Percentiles rank a stretch among this genome's conserved stretches.
Conservation (phyloP, 2,329 filamentous ascomycete genomes). For the Aureobasidium leucospermi region DNA sequence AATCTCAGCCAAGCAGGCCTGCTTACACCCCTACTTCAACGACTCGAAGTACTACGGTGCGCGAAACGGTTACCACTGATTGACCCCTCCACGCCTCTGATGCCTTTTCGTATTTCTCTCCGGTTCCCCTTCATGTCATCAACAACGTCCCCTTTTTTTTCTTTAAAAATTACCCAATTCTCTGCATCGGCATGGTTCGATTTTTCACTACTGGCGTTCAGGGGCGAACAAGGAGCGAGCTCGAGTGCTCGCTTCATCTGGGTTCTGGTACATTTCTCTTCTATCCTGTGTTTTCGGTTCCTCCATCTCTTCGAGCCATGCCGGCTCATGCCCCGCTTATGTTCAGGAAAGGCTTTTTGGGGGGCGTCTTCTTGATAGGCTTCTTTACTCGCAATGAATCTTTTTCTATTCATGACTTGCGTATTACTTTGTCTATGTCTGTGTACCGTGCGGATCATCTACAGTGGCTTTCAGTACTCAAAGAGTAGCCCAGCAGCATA, state of each 20-base stretch:
- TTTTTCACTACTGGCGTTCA: conserved; percentile 1
- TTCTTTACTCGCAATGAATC: conserved; percentile 8
- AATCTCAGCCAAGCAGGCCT: conserved; percentile 83
- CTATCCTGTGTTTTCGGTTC: background rate
- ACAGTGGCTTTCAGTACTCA: conserved; percentile 26
- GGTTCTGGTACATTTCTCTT: conserved; percentile 4
- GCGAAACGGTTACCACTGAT: conserved; percentile 21
- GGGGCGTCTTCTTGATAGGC: conserved; percentile 4
- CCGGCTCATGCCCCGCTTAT: conserved; percentile 3
- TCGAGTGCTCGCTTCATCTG: background rate
- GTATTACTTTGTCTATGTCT: background rate
- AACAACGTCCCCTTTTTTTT: background rate
- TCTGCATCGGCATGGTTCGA: conserved; percentile 12
- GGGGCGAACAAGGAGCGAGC: background rate
- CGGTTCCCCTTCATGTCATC: background rate
- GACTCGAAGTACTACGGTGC: conserved; percentile 18
- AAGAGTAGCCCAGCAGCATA: conserved; percentile 42
- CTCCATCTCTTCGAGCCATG: background rate
- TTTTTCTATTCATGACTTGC: conserved; percentile 3
- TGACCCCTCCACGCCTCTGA: background rate
- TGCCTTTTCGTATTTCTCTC: conserved; percentile 12
- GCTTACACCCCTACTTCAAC: conserved; percentile 72
- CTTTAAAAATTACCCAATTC: background rate
- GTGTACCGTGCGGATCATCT: background rate
- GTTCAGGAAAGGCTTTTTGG: conserved; percentile 11